Evolutionary conservation across 306 rosid species (phyloP).

Genomic region (Pueraria montana): DNA sequence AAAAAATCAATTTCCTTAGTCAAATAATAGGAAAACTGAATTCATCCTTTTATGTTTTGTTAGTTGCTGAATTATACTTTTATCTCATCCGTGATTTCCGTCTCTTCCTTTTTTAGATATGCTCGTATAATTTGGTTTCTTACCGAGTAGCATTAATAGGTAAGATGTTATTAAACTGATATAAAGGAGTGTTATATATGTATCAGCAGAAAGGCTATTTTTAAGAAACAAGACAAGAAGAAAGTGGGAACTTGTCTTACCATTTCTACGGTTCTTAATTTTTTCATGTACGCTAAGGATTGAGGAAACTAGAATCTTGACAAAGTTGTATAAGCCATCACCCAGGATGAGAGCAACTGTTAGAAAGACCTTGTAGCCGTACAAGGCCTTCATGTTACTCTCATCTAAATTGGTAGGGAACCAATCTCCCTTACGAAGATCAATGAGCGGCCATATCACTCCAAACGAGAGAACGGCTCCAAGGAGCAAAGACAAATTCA

Average conservation of each 20-base stretch:
- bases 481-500: slow-evolving; percentile 51
- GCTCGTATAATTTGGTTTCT: too few species aligned
- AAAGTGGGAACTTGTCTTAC: slow-evolving; percentile 11
- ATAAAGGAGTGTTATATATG: too few species aligned
- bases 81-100: too few species aligned
- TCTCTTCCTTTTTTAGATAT: too few species aligned
- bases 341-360: slow-evolving; percentile 78
- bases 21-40: too few species aligned
- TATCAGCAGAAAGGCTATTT: neutral
- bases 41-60: too few species aligned
- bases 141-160: too few species aligned
- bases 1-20: too few species aligned
- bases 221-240: neutral
- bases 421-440: slow-evolving; percentile 71
- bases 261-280: slow-evolving; percentile 14
- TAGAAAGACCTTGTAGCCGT: slow-evolving; percentile 80
- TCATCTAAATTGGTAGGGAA: slow-evolving; percentile 65
- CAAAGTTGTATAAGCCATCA: slow-evolving; percentile 76
- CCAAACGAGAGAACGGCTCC: slow-evolving; percentile 77
- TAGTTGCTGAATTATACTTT: too few species aligned
- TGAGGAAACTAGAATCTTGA: slow-evolving; percentile 65
- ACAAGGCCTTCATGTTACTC: slow-evolving; percentile 74
- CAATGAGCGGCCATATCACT: slow-evolving; percentile 79
- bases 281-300: slow-evolving; percentile 48
- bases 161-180: too few species aligned